phyloP scores from a whole-genome alignment of 2,329 filamentous ascomycete species.

The Exophiala phaeomuriformis region DNA sequence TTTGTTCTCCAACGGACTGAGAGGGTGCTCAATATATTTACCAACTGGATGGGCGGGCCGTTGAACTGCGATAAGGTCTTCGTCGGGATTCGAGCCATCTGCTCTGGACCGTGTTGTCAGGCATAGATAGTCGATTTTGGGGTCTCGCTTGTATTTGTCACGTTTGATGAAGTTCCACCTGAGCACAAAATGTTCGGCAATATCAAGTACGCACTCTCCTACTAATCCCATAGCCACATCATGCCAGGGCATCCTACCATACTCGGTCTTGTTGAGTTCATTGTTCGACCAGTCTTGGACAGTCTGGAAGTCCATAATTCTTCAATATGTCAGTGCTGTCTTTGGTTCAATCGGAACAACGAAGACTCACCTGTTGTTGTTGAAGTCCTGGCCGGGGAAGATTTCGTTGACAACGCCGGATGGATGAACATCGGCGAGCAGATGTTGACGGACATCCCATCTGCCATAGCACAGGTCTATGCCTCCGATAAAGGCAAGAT shows the following conservation, averaged over 20 bases:
- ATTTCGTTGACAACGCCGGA: conserved; percentile 73
- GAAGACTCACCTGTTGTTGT: conserved; percentile 63
- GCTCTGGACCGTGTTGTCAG: conserved; percentile 68
- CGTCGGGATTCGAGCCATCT: conserved; percentile 43
- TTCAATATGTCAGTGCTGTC: conserved; percentile 2
- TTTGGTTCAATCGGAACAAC: background rate
- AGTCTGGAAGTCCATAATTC: conserved; percentile 88
- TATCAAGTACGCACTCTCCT: conserved; percentile 83
- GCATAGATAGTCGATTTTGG: conserved; percentile 74
- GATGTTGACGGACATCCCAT: conserved; percentile 83
- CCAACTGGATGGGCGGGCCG: conserved; percentile 83
- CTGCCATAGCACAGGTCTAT: conserved; percentile 92
- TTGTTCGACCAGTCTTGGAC: conserved; percentile 91
- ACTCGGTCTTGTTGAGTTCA: conserved; percentile 82
- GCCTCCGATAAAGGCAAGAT: conserved; percentile 84
- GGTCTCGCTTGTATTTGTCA: conserved; percentile 92
- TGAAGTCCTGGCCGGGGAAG: conserved; percentile 95
- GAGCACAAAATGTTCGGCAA: conserved; percentile 89
- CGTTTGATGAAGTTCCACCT: conserved; percentile 96
- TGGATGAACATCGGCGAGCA: conserved; percentile 79
- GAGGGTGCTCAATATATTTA: conserved; percentile 74
- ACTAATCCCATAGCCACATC: conserved; percentile 90
- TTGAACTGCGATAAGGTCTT: conserved; percentile 82
- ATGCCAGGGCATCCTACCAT: conserved; percentile 96
- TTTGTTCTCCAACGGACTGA: conserved; percentile 62